Base-by-base conservation (phyloP, 2,329 filamentous ascomycete genomes). In the Fusarium irregulare region DNA sequence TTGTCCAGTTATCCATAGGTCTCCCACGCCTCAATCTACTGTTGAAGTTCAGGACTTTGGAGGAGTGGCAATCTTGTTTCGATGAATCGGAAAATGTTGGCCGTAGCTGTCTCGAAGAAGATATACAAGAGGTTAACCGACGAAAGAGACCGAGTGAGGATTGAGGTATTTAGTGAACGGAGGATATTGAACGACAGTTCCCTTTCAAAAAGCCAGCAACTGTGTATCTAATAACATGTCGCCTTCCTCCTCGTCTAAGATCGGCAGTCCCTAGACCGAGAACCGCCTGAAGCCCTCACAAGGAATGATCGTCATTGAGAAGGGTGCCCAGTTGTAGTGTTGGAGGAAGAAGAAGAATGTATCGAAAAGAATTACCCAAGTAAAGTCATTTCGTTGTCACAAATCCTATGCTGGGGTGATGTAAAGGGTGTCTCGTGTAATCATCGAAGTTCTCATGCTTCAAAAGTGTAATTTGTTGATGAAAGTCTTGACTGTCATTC, bases 41-140 rank as follows among this genome's bases (percentile, higher is more conserved):
- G 16, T 55, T 74, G 21, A 50, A 60, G 25, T 65, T 58, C 9
- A 60, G 58, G 2, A 73, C 48, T 10, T 70, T 62, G 18, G 60
- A 74, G 16, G 67, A 74, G 21, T 73, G 72, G 72, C 58, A 73
- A 18, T 25, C 11, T 7, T 70, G 49, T 20, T 62, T 73, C 9
- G 23, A n/a, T 4, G 58, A 59, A 14, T 56, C 51, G 6, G 56
- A 28, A 7, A 45, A 37, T 30, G 59, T 65, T 30, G 57, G 57
- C 47, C 55, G 55, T 37, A 70, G 60, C 25, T 56, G 32, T 6
- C 61, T 74, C 3, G 62, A 71, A 40, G 60, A 66, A 41, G 72
- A 74, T 28, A 56, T 74, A 4, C 44, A 63, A 3, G 37, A 44
- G 9, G 73, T 73, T 47, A 72, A 73, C 48, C 58, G 58, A 4